phyloP scores from a whole-genome alignment of 1,284 basidiomycete species.

The Puccinia coronata region DNA sequence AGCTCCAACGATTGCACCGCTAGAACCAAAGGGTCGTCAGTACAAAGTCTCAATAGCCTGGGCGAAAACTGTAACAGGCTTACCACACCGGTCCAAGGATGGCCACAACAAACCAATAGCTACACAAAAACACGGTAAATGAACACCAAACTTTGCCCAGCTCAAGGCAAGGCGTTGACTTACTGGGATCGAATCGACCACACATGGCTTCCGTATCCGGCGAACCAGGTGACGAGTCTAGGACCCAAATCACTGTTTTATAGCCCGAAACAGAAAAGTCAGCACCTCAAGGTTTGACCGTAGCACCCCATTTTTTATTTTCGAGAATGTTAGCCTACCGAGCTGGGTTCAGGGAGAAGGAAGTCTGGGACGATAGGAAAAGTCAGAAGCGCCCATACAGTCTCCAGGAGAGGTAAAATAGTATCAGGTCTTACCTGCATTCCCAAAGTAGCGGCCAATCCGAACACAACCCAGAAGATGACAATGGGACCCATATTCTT shows the following conservation, averaged over 20 bases:
- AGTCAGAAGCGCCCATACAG: not conserved
- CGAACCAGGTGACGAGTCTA: conserved; percentile 45
- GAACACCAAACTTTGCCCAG: conserved; percentile 44
- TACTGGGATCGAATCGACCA: conserved; percentile 39
- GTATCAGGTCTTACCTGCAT: conserved; percentile 38
- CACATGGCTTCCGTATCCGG: conserved; percentile 38
- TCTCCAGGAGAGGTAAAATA: too few relatives aligned
- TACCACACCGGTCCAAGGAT: conserved; percentile 44
- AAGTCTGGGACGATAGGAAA: conserved; percentile 37
- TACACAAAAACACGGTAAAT: conserved; percentile 5
- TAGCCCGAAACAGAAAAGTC: not conserved
- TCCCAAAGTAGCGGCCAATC: conserved; percentile 39
- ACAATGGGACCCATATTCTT: conserved; percentile 41
- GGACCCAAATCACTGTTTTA: conserved; percentile 44
- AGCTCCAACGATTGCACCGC: conserved; percentile 45
- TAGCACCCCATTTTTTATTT: too few relatives aligned
- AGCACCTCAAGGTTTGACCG: not conserved
- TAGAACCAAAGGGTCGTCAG: not conserved
- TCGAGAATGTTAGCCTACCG: conserved; percentile 29
- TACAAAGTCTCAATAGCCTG: not conserved
- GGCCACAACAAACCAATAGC: conserved; percentile 42
- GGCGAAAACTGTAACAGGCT: not conserved
- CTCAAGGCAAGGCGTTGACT: too few relatives aligned
- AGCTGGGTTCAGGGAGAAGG: conserved; percentile 47
- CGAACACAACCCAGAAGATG: conserved; percentile 48